Evolutionary conservation across 352 stramenopile genomes (phyloP).

Genomic region (Pythium sp.): DNA sequence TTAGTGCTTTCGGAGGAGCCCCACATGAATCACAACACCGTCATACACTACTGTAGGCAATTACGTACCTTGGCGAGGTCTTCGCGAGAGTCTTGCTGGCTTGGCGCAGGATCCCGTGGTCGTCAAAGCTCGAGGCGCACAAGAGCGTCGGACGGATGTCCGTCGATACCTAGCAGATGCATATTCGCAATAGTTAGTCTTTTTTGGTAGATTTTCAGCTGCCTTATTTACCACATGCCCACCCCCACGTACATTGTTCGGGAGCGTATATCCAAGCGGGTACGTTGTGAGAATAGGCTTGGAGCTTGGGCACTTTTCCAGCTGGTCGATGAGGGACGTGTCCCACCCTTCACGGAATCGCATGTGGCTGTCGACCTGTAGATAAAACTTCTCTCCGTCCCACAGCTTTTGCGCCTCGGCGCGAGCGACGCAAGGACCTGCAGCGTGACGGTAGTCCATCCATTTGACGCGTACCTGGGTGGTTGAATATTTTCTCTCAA

Average conservation of each 20-base stretch:
- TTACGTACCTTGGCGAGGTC: neutral
- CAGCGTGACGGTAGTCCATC: neutral
- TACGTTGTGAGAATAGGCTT: constrained; percentile 92
- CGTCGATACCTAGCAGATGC: neutral
- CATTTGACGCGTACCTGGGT: neutral
- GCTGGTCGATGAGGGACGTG: constrained; percentile 80
- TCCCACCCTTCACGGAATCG: constrained; percentile 87
- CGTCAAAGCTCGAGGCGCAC: neutral
- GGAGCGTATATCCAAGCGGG: constrained; percentile 78
- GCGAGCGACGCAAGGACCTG: neutral
- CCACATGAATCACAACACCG: neutral
- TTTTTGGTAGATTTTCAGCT: neutral
- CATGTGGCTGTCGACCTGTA: constrained; percentile 97
- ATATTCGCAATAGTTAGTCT: neutral
- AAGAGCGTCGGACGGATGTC: neutral
- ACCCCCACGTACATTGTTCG: neutral
- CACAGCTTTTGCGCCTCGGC: constrained; percentile 74
- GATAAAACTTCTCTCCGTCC: constrained; percentile 82
- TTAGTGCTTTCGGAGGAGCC: neutral
- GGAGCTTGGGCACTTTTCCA: constrained; percentile 35
- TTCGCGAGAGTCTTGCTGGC: neutral
- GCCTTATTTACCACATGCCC: neutral
- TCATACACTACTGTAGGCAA: neutral
- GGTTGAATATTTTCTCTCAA: neutral
- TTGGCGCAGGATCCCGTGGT: neutral